Base-by-base conservation (phyloP, 2,329 filamentous ascomycete species). In the Daldinia sp. region DNA sequence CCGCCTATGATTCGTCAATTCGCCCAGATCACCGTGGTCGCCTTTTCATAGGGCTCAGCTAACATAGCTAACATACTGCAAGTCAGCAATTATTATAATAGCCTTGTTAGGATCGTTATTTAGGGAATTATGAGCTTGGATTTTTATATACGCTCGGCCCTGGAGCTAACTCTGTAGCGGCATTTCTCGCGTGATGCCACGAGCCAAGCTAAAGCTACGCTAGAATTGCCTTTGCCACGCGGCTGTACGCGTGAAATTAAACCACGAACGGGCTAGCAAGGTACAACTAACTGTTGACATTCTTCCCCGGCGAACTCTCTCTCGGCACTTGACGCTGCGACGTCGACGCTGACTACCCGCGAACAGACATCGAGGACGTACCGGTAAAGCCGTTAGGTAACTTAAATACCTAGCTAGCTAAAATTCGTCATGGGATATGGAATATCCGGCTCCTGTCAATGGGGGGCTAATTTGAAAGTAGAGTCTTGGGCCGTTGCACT, bases 361-460 rank as follows among this genome's bases (percentile, higher is more conserved):
- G 13, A 63, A 58, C 41, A 39, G 53, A 50, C 30, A 7, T 18
- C 39, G 18, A 48, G 13, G 39, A 64, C 56, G 35, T 60, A 68
- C 62, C 55, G 58, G 59, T 39, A 35, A 35, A 59, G 42, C 33
- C 41, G 58, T 70, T 70, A 68, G 68, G 68, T 65, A 68, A 15
- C 26, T 46, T 70, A 60, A 62, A 56, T 30, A 35, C 33, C 33
- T 35, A 35, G 7, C 30, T 33, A 6, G 6, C 33, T 35, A 35
- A 35, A 2, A 2, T 35, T 44, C 4, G 18, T 20, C 42, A 13
- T 30, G 26, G 23, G 12, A 23, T 33, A 13, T n/a, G 44, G 23
- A 28, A 48, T 28, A 50, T 30, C 54, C 53, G 59, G 50, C 44
- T 60, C 55, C 58, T 26, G 26, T 46, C 37, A 6, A 9, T 33